A percentile compares a stretch with the other conserved stretches of the same genome.
phyloP scores from a whole-genome alignment of 2,329 filamentous ascomycete species.

The Curvularia lunata region DNA sequence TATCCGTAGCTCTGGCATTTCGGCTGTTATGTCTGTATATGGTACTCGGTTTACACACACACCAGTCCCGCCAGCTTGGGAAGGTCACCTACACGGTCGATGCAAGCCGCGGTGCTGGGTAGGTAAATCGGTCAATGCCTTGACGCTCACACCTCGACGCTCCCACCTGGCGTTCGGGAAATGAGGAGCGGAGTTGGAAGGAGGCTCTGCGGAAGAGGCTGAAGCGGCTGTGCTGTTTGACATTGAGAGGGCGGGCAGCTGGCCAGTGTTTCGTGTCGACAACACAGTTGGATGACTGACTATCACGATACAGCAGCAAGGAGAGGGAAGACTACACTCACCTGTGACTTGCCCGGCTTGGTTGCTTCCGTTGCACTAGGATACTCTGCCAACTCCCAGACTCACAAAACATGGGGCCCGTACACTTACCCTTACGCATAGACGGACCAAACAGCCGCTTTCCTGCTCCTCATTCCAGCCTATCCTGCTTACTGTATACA shows the following conservation, averaged over 20 bases:
- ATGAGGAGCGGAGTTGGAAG: neutral
- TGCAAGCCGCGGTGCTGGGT: neutral
- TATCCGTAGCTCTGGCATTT: neutral
- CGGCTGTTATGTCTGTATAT: neutral
- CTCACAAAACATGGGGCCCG: neutral
- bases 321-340: neutral
- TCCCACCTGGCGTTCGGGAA: neutral
- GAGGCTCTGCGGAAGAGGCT: slow-evolving; percentile 1
- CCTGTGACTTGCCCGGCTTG: neutral
- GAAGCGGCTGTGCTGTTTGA: neutral
- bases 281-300: neutral
- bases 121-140: neutral
- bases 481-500: neutral
- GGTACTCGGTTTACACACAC: neutral
- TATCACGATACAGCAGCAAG: neutral
- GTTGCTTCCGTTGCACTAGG: neutral
- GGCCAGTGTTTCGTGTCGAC: neutral
- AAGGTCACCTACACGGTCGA: neutral
- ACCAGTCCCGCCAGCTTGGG: neutral
- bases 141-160: neutral
- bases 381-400: neutral
- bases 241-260: neutral
- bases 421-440: neutral
- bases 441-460: neutral
- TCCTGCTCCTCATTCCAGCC: neutral